Evolutionary conservation across 1,284 basidiomycete genomes (phyloP), one percentile per base, ranked within the genome.

Genomic region (Ceratobasidium papillatum): DNA sequence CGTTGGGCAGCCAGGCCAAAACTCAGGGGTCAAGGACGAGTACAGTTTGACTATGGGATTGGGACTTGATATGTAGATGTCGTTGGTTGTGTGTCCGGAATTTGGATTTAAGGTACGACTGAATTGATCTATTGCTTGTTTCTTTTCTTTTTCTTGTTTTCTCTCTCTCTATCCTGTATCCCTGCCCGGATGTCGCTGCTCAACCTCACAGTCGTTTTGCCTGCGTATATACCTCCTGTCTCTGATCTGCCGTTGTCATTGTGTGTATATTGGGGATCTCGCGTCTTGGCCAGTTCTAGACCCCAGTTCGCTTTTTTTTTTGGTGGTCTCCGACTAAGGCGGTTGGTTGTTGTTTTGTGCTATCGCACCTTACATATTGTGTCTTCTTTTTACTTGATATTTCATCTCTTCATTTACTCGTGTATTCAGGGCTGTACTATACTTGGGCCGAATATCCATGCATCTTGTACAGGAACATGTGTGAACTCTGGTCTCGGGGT

Each of bases 341-440:
- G 3, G 56, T 62, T 43, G 27, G 32, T 34, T 4, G 17, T 38
- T 34, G 58, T 34, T 38, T 38, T 41, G 61, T 32, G 58, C 27
- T 61, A 36, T 63, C 58, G 34, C 58, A 61, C 25, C 17, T 61
- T 38, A 22, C 38, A 43, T 43, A 61, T 38, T 34, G 5, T 47
- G 45, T 11, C 45, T 47, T 47, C 45, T 12, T 61, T 36, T 38
- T 61, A 38, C 38, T 61, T 32, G 34, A 61, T 61, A 38, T 64
- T 64, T 45, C 43, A 19, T 47, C 47, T 27, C 62, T n/a, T 1
- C 30, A 32, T 61, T 30, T 41, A 43, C 38, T 69, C 19, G 65
- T 69, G 65, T 69, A 69, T 69, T 32, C 22, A 69, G 65, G 61
- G 32, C 52, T 69, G 65, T 69, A 69, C 51, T 69, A 69, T 69